Percentiles rank a stretch among this genome's conserved stretches.
These are phyloP conservation scores for Lepiota brunneoincarnata DNA, from an alignment of 768 basidiomycete genomes.

Conservation along the genomic window DNA sequence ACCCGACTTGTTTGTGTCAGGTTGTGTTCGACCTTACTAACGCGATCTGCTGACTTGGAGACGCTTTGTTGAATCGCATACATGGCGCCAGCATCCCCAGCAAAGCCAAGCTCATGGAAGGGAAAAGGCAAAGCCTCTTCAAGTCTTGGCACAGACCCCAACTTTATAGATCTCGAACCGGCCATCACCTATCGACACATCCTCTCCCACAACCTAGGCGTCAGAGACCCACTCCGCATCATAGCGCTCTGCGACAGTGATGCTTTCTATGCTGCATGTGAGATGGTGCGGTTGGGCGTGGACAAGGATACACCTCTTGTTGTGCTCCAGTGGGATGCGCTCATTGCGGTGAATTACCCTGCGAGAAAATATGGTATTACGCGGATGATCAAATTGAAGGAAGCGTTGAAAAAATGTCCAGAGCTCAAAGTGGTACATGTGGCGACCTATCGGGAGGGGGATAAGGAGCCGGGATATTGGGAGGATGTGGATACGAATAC, in stretches of 20 bases:
- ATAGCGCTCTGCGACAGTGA: constrained; percentile 91
- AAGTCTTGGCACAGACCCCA: constrained; percentile 23
- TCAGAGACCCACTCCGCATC: constrained; percentile 75
- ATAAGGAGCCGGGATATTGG: constrained; percentile 86
- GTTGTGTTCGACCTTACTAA: no score
- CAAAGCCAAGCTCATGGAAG: constrained; percentile 40
- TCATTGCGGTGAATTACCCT: constrained; percentile 96
- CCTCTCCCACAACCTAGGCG: constrained; percentile 62
- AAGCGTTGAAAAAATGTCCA: constrained; percentile 85
- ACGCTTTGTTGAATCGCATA: neutral
- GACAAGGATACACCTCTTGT: constrained; percentile 64
- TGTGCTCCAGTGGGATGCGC: constrained; percentile 82
- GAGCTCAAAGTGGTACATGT: constrained; percentile 86
- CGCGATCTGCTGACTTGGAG: no score
- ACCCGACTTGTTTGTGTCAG: no score
- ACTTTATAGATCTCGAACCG: constrained; percentile 62
- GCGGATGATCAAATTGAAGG: constrained; percentile 80
- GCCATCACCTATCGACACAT: constrained; percentile 79
- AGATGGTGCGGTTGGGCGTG: constrained; percentile 75
- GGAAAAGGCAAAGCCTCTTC: constrained; percentile 48
- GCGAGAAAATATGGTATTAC: constrained; percentile 92
- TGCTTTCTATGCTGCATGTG: constrained; percentile 84
- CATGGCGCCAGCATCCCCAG: neutral
- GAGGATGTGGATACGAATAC: constrained; percentile 84
- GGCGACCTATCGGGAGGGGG: constrained; percentile 90